Base-by-base conservation (phyloP, 306 rosid genomes). In the barrel medic (Medicago truncatula) region DNA sequence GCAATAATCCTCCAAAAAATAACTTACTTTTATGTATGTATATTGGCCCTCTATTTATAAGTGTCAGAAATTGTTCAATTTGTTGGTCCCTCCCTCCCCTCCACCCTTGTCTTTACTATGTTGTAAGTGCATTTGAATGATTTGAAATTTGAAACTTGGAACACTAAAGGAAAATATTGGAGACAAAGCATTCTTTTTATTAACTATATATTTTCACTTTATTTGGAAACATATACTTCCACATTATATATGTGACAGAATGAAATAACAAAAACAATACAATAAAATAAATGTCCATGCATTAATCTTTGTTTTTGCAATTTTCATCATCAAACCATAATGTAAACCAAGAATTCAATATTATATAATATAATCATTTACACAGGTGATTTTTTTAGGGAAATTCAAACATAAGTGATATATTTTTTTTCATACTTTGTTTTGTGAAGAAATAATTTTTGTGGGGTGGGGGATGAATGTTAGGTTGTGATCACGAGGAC, bases 401-500 rank as follows among this genome's bases (percentile, higher is more conserved):
- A 21, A 21, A 21, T 21, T 21, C 23, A 21, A 1, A 21, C 23
- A 21, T 21, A 21, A 21, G 2, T 21, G 43, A 81, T 69, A 70
- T 34, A 5, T 4, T 34, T 34, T 34, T 34, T 34, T 34, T 34
- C 67, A 34, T 64, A 70, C 73, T 64, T 44, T 46, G 0, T 72
- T 72, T 65, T 50, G 11, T 59, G 71, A 66, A 40, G 63, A 75
- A 56, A 44, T n/a, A 1, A 1, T 25, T 46, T 68, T 69, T 74
- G 76, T 62, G 76, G 80, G 86, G 74, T 62, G 78, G 80, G 80
- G 86, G 74, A 79, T 83, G 66, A 79, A 28, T 70, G 83, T 79
- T 70, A 39, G 78, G 67, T 70, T 74, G 77, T 78, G 86, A 83
- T 78, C 86, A 79, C 83, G 78, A 81, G 84, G 79, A 41, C 77